Conservation (phyloP, 257 asterid genomes). For the Fraxinus excelsior region DNA sequence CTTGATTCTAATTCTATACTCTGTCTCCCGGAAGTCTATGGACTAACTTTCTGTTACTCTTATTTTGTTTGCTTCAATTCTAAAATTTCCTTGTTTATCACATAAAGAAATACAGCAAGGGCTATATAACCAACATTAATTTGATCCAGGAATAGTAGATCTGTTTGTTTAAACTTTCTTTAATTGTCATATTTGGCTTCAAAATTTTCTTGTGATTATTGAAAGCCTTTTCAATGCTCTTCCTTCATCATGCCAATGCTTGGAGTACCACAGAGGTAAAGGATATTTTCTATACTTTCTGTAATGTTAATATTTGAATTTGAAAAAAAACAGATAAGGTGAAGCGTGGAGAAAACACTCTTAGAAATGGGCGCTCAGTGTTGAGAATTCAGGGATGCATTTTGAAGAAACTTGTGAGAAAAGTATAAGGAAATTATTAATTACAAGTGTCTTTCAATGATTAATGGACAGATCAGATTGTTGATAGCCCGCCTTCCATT, state of each 20-base stretch:
- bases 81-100: slow-evolving; percentile 17
- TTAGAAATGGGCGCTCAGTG: not conserved
- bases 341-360: not conserved
- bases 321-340: not conserved
- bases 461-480: not conserved
- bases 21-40: not conserved
- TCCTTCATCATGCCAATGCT: slow-evolving; percentile 18
- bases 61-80: slow-evolving; percentile 21
- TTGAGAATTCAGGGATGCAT: not conserved
- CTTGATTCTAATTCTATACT: slow-evolving; percentile 20
- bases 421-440: not conserved
- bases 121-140: slow-evolving; percentile 8
- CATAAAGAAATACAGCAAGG: slow-evolving; percentile 15
- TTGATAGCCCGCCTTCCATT: not conserved
- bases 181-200: slow-evolving; percentile 11
- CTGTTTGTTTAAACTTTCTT: slow-evolving; percentile 7
- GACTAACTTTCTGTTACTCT: slow-evolving; percentile 18
- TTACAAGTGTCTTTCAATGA: not conserved
- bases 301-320: not conserved
- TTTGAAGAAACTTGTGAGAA: not conserved
- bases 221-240: not conserved
- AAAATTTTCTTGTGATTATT: not conserved
- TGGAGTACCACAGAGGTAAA: not conserved
- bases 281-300: not conserved
- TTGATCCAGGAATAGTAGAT: slow-evolving; percentile 8